Evolutionary conservation across 2,329 filamentous ascomycete species (phyloP).

Genomic region (Exophiala sp.): DNA sequence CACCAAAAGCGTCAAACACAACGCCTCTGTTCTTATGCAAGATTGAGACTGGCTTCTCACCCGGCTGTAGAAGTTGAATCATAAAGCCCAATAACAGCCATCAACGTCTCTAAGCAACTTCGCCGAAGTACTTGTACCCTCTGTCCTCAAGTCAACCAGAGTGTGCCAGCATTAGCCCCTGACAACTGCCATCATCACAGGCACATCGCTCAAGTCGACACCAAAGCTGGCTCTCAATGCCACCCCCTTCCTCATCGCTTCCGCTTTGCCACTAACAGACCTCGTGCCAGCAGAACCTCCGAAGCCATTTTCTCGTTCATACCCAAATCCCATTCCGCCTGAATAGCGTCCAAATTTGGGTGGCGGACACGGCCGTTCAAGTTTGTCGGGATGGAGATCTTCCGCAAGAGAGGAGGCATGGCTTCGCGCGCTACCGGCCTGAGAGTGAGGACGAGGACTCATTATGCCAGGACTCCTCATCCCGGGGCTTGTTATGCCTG

Average conservation of each 20-base stretch:
- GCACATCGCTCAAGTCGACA: conserved; percentile 29
- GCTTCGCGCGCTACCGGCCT: conserved; percentile 10
- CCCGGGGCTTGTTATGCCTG: not conserved
- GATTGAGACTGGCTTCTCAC: not conserved
- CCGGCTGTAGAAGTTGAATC: not conserved
- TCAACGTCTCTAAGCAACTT: too few species aligned
- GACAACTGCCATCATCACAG: conserved; percentile 16
- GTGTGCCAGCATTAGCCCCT: not conserved
- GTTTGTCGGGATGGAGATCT: conserved; percentile 14
- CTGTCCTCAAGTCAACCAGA: not conserved
- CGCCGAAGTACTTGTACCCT: not conserved
- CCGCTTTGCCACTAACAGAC: conserved; percentile 12
- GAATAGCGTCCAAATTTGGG: conserved; percentile 33
- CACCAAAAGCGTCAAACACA: too few species aligned
- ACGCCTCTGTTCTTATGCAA: not conserved
- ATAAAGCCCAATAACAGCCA: too few species aligned
- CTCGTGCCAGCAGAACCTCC: conserved; percentile 36
- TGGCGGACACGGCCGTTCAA: conserved; percentile 7
- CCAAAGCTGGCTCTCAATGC: conserved; percentile 25
- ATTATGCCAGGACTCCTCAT: too few species aligned
- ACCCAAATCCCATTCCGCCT: conserved; percentile 35
- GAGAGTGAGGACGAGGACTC: conserved; percentile 5
- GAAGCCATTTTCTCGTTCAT: conserved; percentile 33
- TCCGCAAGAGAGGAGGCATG: conserved; percentile 15
- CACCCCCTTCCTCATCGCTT: conserved; percentile 18